Conservation (phyloP, 2,329 filamentous ascomycete genomes). For the Rasamsonia emersonii region DNA sequence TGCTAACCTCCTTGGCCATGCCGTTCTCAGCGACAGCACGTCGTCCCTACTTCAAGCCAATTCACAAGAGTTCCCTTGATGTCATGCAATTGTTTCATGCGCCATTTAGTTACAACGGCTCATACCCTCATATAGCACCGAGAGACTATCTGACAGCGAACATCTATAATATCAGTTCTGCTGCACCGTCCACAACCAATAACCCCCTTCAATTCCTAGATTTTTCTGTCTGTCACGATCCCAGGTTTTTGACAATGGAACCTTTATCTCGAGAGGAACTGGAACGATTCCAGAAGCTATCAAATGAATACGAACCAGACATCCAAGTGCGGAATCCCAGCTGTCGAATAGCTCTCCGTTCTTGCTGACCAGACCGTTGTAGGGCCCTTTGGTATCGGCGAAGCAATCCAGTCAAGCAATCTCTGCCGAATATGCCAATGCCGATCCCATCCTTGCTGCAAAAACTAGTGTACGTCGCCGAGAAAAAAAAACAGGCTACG, state of each 20-base stretch:
- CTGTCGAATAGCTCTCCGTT: slow-evolving; percentile 1
- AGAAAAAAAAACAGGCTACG: too few species aligned
- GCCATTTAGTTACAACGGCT: too few species aligned
- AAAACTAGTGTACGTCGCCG: slow-evolving; percentile 64
- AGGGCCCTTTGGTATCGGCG: slow-evolving; percentile 78
- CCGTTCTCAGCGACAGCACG: too few species aligned
- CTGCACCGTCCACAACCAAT: slow-evolving; percentile 15
- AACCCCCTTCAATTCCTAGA: slow-evolving; percentile 16
- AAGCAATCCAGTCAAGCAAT: slow-evolving; percentile 70
- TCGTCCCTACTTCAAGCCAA: too few species aligned
- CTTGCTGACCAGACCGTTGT: slow-evolving; percentile 18
- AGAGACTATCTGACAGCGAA: slow-evolving; percentile 18
- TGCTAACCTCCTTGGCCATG: too few species aligned
- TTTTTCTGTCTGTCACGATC: slow-evolving; percentile 10
- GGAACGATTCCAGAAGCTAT: slow-evolving; percentile 54
- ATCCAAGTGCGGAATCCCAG: slow-evolving; percentile 38
- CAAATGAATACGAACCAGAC: slow-evolving; percentile 52
- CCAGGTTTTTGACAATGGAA: slow-evolving; percentile 25
- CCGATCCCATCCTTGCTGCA: slow-evolving; percentile 72
- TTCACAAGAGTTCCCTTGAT: too few species aligned
- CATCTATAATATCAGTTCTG: slow-evolving; percentile 16
- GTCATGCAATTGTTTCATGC: too few species aligned
- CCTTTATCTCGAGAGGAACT: slow-evolving; percentile 44
- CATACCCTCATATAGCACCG: too few species aligned
- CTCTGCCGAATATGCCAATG: slow-evolving; percentile 77